Evolutionary conservation across 345 rosid species (phyloP), one percentile per base, ranked within the genome.

Genomic region (Gossypioides kirkii): DNA sequence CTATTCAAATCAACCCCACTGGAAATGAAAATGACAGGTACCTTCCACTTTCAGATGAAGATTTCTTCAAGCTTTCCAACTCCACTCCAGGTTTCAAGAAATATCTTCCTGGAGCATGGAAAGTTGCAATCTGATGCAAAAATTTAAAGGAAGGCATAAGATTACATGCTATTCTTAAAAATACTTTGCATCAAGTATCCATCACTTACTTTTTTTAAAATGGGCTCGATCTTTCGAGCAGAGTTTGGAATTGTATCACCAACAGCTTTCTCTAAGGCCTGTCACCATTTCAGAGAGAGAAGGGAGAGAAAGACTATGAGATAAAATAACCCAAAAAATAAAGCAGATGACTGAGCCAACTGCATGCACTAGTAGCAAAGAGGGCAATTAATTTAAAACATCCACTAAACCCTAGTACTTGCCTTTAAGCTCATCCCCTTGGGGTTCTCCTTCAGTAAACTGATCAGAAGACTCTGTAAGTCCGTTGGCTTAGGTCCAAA

Each of bases 341-440:
- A 49, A 55, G 45, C 4, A 50, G 64, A 50, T 36, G 1, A 17
- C 41, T 9, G 18, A 22, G 36, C n/a, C 41, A 16, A 60, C 60
- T 42, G 45, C 49, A 77, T 47, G 14, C 52, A 60, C 46, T 42
- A 50, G 46, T 53, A 45, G 56, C 50, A 32, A 65, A 55, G 16
- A 0, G 43, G 41, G 52, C 38, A 72, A 11, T 59, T 46, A 32
- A n/a, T 13, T 56, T 68, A 25, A 67, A 50, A 77, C 47, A 68
- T 53, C 80, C 80, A 18, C 60, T 47, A 17, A 50, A 32, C 38
- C 72, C 45, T 26, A 25, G 47, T 49, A 53, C 77, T 71, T 81
- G 87, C 99, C 96, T 95, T 87, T 77, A 91, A 80, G 86, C 84
- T 91, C 97, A 91, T 85, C 41, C 95, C 95, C 71, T 84, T 86